Base-by-base conservation (phyloP, 208 protist species). In the Wallacemonas sp. region DNA sequence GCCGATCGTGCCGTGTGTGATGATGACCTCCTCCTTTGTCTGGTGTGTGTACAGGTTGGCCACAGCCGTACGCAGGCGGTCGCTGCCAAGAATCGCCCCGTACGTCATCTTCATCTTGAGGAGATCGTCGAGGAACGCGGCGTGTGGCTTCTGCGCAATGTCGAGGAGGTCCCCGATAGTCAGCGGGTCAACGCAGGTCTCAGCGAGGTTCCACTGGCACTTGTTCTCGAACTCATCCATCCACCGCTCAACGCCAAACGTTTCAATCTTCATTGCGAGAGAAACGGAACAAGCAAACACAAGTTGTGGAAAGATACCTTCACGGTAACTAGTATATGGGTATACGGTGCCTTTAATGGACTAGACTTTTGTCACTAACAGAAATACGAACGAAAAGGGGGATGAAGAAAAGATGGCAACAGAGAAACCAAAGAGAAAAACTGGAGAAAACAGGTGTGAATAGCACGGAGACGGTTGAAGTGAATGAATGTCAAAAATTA, bases 181-280 rank as follows among this genome's bases (percentile, higher is more conserved):
- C 25, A 65, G 18, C 22, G 59, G 44, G 29, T 42, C 59, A 4
- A 65, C 59, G 29, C 59, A 65, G 16, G 59, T 65, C 59, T 65
- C 59, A 7, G 32, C 59, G 39, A 65, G 59, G 44, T 65, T 65
- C 25, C 28, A 54, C 44, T 65, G 36, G 26, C n/a, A 18, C 11
- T 54, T 23, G 31, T 50, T 42, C 42, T 65, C 59, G 28, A 38
- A 54, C 59, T 42, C 23, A 45, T 65, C 59, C 59, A 65, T 65
- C 59, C 59, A 65, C 23, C 59, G 39, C 44, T 65, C 59, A 23
- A 65, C 59, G 59, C 59, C 59, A 20, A 65, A 65, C 8, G 41
- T 46, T 2, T 65, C 59, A 20, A 65, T 65, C 20, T 65, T 65
- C 59, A 65, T 65, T n/a, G n/a, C n/a, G n/a, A n/a, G n/a, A n/a